Base-by-base conservation (phyloP, 495 filamentous ascomycete genomes). In the Aspergillus kassunensis region DNA sequence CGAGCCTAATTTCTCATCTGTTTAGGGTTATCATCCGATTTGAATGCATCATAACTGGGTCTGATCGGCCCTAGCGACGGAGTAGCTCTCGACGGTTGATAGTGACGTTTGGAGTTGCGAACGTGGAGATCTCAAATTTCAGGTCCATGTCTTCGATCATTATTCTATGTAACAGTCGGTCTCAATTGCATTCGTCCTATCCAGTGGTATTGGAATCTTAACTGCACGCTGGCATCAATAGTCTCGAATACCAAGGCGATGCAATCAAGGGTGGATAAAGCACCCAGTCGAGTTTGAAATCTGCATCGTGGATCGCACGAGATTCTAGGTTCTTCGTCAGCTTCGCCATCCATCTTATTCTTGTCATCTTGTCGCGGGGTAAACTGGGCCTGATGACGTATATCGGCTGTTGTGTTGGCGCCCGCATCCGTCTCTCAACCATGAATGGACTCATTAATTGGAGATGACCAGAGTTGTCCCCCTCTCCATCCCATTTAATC, bases 351-450 rank as follows among this genome's bases (percentile, higher is more conserved):
- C n/a, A n/a, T n/a, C n/a, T n/a, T n/a, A n/a, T n/a, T n/a, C n/a
- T n/a, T n/a, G n/a, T n/a, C 13, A 42, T 27, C 4, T 13, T 3
- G 13, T 46, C 30, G 44, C 30, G 44, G 43, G 29, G 44, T 35
- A 46, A 35, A 23, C 1, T 16, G 16, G 18, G 29, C 4, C 30
- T 46, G 44, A 46, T 46, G 44, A 46, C 44, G 44, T 46, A 46
- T 19, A 9, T 12, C 30, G 6, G 29, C 18, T 46, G 29, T 45
- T 34, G 27, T 21, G 44, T 35, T 46, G 44, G 30, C 44, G 44
- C 18, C 44, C 11, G 30, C 25, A 35, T 19, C 29, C 30, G 30
- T 46, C n/a, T n/a, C n/a, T n/a, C 30, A 35, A 46, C 19, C 16
- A 23, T 13, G 18, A 35, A 35, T 31, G n/a, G n/a, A n/a, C n/a